These are phyloP conservation scores for Clausena lansium DNA, from an alignment of 345 rosid species.

Conservation along the genomic window DNA sequence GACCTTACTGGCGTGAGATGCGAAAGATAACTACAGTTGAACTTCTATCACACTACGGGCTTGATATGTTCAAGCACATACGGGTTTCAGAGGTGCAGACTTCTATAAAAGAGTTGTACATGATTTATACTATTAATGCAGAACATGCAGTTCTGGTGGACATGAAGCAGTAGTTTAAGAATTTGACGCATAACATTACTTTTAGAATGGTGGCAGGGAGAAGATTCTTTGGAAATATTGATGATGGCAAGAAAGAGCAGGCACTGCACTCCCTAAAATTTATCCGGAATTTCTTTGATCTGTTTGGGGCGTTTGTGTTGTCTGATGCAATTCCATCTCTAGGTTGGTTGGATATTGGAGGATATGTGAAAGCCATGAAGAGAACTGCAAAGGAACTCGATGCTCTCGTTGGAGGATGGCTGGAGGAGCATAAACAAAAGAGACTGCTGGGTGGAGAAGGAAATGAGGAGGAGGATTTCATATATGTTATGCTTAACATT, in stretches of 20 bases:
- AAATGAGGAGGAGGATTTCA: slow-evolving; percentile 32
- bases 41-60: slow-evolving; percentile 35
- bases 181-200: slow-evolving; percentile 24
- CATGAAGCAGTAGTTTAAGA: slow-evolving; percentile 39
- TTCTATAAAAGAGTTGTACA: slow-evolving; percentile 17
- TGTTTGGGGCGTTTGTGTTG: slow-evolving; percentile 28
- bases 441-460: slow-evolving; percentile 2
- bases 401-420: slow-evolving; percentile 24
- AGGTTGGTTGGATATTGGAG: slow-evolving; percentile 40
- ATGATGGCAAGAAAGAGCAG: slow-evolving; percentile 12
- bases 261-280: slow-evolving; percentile 8
- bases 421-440: slow-evolving; percentile 43
- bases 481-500: slow-evolving; percentile 36
- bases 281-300: slow-evolving; percentile 18
- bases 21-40: slow-evolving; percentile 26
- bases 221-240: slow-evolving; percentile 15
- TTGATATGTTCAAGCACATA: slow-evolving; percentile 27
- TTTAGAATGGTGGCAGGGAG: slow-evolving; percentile 36
- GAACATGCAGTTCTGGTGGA: slow-evolving; percentile 22
- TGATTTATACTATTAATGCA: neutral
- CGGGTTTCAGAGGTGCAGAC: slow-evolving; percentile 25
- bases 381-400: slow-evolving; percentile 36
- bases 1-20: slow-evolving; percentile 41
- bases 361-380: slow-evolving; percentile 32
- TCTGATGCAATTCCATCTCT: slow-evolving; percentile 41